Base-by-base conservation (phyloP, 176 grass and related monocot species). In the Triticum dicoccoides region DNA sequence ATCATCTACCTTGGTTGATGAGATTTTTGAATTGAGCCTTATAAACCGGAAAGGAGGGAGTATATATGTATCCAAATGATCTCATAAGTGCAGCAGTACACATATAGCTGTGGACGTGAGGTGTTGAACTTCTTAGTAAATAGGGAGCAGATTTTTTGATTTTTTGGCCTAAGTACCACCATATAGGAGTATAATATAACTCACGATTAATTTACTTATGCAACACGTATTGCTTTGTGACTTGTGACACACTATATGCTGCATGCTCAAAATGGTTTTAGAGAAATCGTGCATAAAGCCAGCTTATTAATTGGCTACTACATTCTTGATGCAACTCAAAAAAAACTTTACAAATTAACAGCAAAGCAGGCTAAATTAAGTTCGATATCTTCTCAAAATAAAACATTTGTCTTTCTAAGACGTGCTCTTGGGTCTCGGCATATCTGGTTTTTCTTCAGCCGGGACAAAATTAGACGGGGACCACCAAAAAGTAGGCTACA, bases 401-500 rank as follows among this genome's bases (percentile, higher is more conserved):
- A 21, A 83, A 18, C 5, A 72, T 42, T 69, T 35, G 65, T 38
- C 65, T 82, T 82, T 56, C 24, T 56, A 35, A 45, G 65, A 13
- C 17, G 5, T 54, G 15, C 2, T 54, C 5, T 54, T 54, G 51
- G 29, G 11, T 82, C 75, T 35, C 17, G 4, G 72, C 33, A 58
- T 56, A 54, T 64, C 17, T 38, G 37, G 68, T 18, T 70, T 70
- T 70, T 82, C 70, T 83, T 25, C 78, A 51, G 52, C 83, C 51
- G 38, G 14, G 52, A 69, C 18, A 37, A 54, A 18, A 30, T 30
- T 6, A 80, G 32, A 73, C 44, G 5, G 5, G 87, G 87, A 51
- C 74, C 27, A 69, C 18, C 21, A 45, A 80, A 58, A 65, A 76
- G 76, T 87, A 80, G 47, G 14, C 65, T 81, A 58, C 75, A 87